phyloP scores from a whole-genome alignment of 129 eudicot genomes.

The Silybum marianum region DNA sequence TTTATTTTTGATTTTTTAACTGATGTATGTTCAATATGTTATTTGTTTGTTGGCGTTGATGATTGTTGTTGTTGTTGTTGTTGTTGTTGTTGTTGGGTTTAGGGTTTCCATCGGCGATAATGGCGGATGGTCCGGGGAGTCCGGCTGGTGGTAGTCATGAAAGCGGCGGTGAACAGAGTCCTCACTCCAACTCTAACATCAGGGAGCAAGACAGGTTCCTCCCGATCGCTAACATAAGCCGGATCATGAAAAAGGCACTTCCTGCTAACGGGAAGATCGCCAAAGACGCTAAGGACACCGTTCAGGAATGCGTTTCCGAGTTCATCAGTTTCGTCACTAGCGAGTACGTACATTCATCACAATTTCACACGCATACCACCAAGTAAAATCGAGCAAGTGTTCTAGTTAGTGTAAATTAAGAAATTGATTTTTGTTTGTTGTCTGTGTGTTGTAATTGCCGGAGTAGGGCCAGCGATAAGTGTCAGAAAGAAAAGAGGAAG shows the following conservation, averaged over 20 bases:
- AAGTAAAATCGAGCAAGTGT: conserved; percentile 3
- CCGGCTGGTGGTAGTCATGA: conserved; percentile 64
- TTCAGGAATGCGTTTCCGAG: conserved; percentile 78
- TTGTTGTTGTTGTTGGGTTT: conserved; percentile 12
- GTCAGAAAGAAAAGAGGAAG: conserved; percentile 67
- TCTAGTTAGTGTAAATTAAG: conserved; percentile 1
- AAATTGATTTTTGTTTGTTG: not conserved
- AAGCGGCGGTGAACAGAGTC: conserved; percentile 69
- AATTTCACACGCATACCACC: not conserved
- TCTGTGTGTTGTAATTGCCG: not conserved
- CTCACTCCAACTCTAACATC: conserved; percentile 51
- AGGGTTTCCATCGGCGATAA: conserved; percentile 35
- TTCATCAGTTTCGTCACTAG: conserved; percentile 69
- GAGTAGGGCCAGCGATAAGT: conserved; percentile 66
- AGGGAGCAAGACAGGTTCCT: conserved; percentile 64
- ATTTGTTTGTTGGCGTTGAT: not conserved
- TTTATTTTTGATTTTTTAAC: not conserved
- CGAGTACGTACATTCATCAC: conserved; percentile 43
- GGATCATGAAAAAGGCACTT: conserved; percentile 68
- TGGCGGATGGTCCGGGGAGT: conserved; percentile 58
- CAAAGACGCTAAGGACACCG: conserved; percentile 68
- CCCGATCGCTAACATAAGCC: conserved; percentile 66
- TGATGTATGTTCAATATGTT: not conserved
- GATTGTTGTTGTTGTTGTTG: not conserved
- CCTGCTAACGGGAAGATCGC: conserved; percentile 75